A percentile compares a stretch with the other conserved stretches of the same genome.
These are phyloP conservation scores for Metroxylon sagu DNA, from an alignment of 176 grass and related monocot genomes.

Conservation along the genomic window DNA sequence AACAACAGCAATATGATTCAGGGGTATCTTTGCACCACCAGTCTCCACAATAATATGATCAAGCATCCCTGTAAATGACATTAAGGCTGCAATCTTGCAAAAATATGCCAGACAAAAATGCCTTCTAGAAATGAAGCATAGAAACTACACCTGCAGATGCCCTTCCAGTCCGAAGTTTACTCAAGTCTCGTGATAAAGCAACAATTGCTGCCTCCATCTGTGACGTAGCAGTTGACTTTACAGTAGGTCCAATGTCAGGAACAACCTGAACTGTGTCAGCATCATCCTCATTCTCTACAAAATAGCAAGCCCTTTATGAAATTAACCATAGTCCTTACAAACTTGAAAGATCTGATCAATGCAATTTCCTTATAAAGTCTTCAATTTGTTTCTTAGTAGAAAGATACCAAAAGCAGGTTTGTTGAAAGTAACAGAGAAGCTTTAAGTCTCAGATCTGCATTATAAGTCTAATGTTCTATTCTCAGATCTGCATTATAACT, in stretches of 20 bases:
- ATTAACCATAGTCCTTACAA: neutral
- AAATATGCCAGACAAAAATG: neutral
- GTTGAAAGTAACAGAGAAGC: no score
- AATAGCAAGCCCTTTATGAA: conserved; percentile 3
- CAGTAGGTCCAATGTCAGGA: conserved; percentile 55
- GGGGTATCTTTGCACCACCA: conserved; percentile 45
- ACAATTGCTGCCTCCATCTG: conserved; percentile 83
- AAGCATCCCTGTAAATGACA: conserved; percentile 55
- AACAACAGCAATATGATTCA: conserved; percentile 84
- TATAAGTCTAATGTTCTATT: no score
- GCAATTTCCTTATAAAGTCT: neutral
- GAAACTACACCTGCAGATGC: conserved; percentile 51
- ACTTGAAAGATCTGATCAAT: neutral
- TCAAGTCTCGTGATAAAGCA: conserved; percentile 68
- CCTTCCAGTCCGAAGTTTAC: conserved; percentile 82
- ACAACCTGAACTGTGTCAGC: conserved; percentile 60
- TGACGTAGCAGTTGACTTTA: conserved; percentile 47
- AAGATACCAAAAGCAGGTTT: no score
- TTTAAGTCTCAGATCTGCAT: no score
- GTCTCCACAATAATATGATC: conserved; percentile 89
- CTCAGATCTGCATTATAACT: no score
- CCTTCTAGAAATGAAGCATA: conserved; percentile 1
- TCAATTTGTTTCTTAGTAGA: neutral
- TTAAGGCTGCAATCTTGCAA: no score
- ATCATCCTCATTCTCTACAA: conserved; percentile 53